Evolutionary conservation across 75 land plant genomes (phyloP), one percentile per base, ranked within the genome.

Genomic region (Pinus taeda): DNA sequence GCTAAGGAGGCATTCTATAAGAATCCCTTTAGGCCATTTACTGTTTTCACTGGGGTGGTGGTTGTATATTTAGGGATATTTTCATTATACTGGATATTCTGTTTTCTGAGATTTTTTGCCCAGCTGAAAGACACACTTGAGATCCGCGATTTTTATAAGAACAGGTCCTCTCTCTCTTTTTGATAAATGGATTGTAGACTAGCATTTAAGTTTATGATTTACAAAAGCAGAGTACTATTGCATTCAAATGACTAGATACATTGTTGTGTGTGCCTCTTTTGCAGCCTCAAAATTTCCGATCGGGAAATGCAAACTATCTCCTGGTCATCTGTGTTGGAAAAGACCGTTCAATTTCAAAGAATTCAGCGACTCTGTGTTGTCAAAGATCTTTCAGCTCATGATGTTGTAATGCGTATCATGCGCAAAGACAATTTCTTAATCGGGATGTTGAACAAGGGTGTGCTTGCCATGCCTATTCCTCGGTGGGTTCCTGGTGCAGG

Each of bases 351-450:
- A 75, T 58, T 93, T 36, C 98, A 95, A 79, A 83, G 78, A 33
- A 79, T 81, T 21, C 87, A 90, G 49, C 88, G 88, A 56, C 88
- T 95, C 37, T 95, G 94, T 83, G 87, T 93, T 20, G 91, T 95
- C 13, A 90, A 89, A 76, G 89, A 95, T 59, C 93, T 97, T 15
- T 89, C 93, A 76, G 92, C 90, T 49, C 99, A 97, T 86, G 99
- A 97, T 74, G 85, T 95, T 30, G 85, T 97, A 4, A 93, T 96
- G 93, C 87, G 99, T 20, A 87, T 97, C 79, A 97, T 97, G 99
- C 90, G 99, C 26, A 97, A 94, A 79, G 99, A 97, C 67, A 97
- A 97, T 74, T 97, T 92, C 71, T 80, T 97, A 79, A 97, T 97
- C 79, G 99, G 92, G n/a, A 88, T 97, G 91, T 64, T 97, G 42